Base-by-base conservation (phyloP, 179 eudicot species). In the Sideroxylon spinosum region DNA sequence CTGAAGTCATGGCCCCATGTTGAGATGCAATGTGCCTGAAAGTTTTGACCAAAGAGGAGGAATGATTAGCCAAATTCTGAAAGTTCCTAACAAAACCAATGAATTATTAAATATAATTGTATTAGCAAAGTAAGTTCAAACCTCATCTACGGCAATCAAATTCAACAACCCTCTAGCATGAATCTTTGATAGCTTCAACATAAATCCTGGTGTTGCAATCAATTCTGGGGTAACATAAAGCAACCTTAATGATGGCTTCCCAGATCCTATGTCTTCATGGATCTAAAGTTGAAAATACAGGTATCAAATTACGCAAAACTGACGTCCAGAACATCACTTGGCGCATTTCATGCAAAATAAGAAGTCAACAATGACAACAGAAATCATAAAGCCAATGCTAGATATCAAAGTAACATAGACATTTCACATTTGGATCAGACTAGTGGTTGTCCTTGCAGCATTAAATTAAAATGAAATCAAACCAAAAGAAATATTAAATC, bases 1-100 rank as follows among this genome's bases (percentile, higher is more conserved):
- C 98, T 91, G 93, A 95, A 95, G 81, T 95, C 97, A 76, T 95
- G 97, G 61, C 98, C 98, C 98, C 98, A 91, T 28, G 97, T 76
- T 82, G 98, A 95, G 80, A 95, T 88, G 83, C 98, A 95, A 83
- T 95, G 98, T 78, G 98, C 98, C 98, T 95, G 83, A 46, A 87
- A 77, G 50, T 77, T 73, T 78, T 19, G 32, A 78, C 48, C 64
- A 79, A 63, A 79, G 63, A 81, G 64, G 65, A 28, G 11, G 57
- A 50, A 29, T 74, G 37, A 78, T 73, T 48, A 77, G 68, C 50
- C 66, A 69, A 49, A 17, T 64, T 25, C 20, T 23, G 55, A 52
- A 57, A 16, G 61, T 72, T 32, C 74, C 75, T 53, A 66, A 10
- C 49, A 49, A 66, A 32, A 67, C 37, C 63, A 73, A 78, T 55